Evolutionary conservation across 2,329 filamentous ascomycete genomes (phyloP), one percentile per base, ranked within the genome.

Genomic region (Tympanopsis confertula): DNA sequence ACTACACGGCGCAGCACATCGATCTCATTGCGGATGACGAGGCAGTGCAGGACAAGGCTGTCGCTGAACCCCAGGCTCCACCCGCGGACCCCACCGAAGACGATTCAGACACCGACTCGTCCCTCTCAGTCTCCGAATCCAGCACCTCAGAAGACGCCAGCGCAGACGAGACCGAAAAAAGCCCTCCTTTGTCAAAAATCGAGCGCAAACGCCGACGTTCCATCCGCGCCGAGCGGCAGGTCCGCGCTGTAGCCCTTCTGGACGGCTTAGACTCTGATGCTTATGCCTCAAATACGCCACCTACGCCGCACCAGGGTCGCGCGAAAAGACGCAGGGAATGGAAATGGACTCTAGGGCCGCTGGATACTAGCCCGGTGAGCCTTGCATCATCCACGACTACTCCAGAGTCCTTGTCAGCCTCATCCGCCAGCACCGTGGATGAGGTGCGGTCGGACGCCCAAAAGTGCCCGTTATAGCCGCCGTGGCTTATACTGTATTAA

Each of bases 261-360:
- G 59, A 62, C 38, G 53, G 54, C 0, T 41, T 69, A 15, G 61
- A 68, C 17, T 58, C 66, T n/a, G 65, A 64, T 44, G 61, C 65
- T 19, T 55, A 51, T 40, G 51, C 55, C n/a, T 51, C 50, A n/a
- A 52, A 58, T 33, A 64, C 62, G 2, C 69, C 69, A 1, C 61
- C 65, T 37, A 74, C 69, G 3, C 70, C 71, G 3, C 60, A 69
- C 13, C 66, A 69, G 15, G 62, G 65, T 13, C 65, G 68, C 18
- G 59, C 58, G 42, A 75, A 75, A 49, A 60, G 67, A 28, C 63
- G 63, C 19, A 53, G 71, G 15, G 63, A 72, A 45, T 76, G 71
- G 71, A 57, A 62, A 35, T 76, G 71, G 71, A 76, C 71, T 1
- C 51, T 76, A 10, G 68, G 64, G 2, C 62, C 68, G 10, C 43